Evolutionary conservation across 305 asterid genomes (phyloP).

Genomic region (Salvia sclarea): DNA sequence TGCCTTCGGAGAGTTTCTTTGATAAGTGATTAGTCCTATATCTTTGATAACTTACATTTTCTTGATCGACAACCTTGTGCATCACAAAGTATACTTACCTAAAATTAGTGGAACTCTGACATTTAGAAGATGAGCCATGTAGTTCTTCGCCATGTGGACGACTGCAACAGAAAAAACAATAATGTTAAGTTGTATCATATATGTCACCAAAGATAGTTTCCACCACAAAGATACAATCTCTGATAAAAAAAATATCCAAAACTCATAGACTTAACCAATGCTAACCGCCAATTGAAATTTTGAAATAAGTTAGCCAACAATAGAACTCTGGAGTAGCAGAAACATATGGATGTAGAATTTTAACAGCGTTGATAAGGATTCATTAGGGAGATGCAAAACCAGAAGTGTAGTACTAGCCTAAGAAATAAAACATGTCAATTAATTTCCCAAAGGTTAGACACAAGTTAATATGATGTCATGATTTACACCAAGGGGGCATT

Average conservation of each 20-base stretch:
- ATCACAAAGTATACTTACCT: constrained; percentile 44
- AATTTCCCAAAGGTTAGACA: neutral
- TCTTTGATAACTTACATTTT: constrained; percentile 7
- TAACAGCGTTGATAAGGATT: neutral
- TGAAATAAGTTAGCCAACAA: neutral
- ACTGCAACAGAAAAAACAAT: constrained; percentile 51
- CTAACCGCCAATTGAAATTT: neutral
- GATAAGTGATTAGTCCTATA: constrained; percentile 21
- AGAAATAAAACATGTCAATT: neutral
- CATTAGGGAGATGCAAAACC: constrained; percentile 2
- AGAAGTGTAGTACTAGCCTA: neutral
- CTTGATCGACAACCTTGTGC: neutral
- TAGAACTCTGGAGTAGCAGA: neutral
- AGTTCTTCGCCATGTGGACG: constrained; percentile 83
- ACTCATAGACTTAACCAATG: constrained; percentile 20
- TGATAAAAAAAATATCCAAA: neutral
- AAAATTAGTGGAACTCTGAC: constrained; percentile 77
- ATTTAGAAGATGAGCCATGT: constrained; percentile 60
- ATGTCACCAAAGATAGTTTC: neutral
- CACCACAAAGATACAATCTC: neutral
- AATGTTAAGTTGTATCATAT: constrained; percentile 13
- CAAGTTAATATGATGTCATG: neutral
- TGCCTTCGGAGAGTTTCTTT: constrained; percentile 5
- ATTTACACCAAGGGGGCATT: no score
- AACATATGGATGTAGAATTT: neutral